phyloP scores from a whole-genome alignment of 2,329 filamentous ascomycete species.

The Pestalotiopsis sp. region DNA sequence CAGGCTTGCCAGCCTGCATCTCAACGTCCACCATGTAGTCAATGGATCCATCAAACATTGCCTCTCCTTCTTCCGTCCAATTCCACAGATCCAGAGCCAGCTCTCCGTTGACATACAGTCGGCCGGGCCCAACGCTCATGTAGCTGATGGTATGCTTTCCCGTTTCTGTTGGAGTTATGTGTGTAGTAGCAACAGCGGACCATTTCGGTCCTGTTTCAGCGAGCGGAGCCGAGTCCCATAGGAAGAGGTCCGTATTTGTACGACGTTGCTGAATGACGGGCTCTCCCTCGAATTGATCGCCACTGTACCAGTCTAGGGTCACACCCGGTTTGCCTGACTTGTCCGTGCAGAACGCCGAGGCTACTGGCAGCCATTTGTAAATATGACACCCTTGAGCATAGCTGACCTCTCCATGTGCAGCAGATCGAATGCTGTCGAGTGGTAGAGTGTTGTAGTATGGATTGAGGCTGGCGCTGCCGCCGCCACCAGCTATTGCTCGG shows the following conservation, averaged over 20 bases:
- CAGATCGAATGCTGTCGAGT: slow-evolving; percentile 61
- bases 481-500: slow-evolving; percentile 67
- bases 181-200: slow-evolving; percentile 65
- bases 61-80: slow-evolving; percentile 70
- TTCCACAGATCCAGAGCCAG: slow-evolving; percentile 68
- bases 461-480: slow-evolving; percentile 69
- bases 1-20: slow-evolving; percentile 60
- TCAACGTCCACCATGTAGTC: slow-evolving; percentile 64
- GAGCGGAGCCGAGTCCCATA: slow-evolving; percentile 70
- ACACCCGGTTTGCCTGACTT: slow-evolving; percentile 62
- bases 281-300: slow-evolving; percentile 62
- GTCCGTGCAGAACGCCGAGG: slow-evolving; percentile 60
- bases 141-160: slow-evolving; percentile 69
- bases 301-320: slow-evolving; percentile 65
- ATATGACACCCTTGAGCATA: slow-evolving; percentile 67
- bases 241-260: slow-evolving; percentile 67
- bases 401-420: slow-evolving; percentile 55
- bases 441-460: slow-evolving; percentile 70
- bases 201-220: slow-evolving; percentile 63
- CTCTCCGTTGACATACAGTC: slow-evolving; percentile 61
- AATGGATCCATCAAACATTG: slow-evolving; percentile 70
- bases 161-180: slow-evolving; percentile 58
- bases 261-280: slow-evolving; percentile 61
- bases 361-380: slow-evolving; percentile 67
- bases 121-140: slow-evolving; percentile 67